These are phyloP conservation scores for Candida odintsovae DNA, from an alignment of 805 yeast species.

Conservation along the genomic window DNA sequence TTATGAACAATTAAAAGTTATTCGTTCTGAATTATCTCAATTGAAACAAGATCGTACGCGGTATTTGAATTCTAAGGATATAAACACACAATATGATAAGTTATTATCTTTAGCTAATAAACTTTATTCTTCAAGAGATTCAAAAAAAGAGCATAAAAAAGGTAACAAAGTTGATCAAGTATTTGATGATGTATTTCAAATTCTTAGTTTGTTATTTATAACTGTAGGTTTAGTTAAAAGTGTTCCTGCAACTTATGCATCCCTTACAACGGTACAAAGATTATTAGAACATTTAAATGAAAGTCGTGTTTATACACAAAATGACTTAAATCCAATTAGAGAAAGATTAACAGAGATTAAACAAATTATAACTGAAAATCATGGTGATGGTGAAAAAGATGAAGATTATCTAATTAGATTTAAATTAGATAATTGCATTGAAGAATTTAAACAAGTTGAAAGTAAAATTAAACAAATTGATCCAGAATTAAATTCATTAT, in stretches of 20 bases:
- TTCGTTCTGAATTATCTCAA: constrained; percentile 37
- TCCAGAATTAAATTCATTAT: constrained; percentile 39
- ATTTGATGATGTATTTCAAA: constrained; percentile 85
- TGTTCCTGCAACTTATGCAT: constrained; percentile 93
- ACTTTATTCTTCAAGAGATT: constrained; percentile 42
- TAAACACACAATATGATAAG: constrained; percentile 50
- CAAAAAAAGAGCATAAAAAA: constrained; percentile 9
- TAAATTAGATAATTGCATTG: constrained; percentile 60
- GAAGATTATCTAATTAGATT: constrained; percentile 56
- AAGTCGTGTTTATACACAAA: constrained; percentile 74
- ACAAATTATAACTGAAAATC: constrained; percentile 40
- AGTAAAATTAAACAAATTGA: constrained; percentile 48
- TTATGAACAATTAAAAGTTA: constrained; percentile 34
- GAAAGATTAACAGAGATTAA: constrained; percentile 67
- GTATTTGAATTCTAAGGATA: constrained; percentile 62
- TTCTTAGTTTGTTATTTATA: constrained; percentile 78
- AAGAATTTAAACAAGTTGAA: constrained; percentile 52
- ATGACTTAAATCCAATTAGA: constrained; percentile 75
- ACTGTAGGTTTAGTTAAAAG: constrained; percentile 87
- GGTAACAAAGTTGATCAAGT: constrained; percentile 57
- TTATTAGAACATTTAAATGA: constrained; percentile 78
- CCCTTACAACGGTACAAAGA: constrained; percentile 79
- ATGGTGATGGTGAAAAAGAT: constrained; percentile 33
- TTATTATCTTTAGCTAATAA: constrained; percentile 51
- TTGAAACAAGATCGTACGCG: constrained; percentile 61